Evolutionary conservation across 352 stramenopile genomes (phyloP).

Genomic region (Phytophthora palmivora): DNA sequence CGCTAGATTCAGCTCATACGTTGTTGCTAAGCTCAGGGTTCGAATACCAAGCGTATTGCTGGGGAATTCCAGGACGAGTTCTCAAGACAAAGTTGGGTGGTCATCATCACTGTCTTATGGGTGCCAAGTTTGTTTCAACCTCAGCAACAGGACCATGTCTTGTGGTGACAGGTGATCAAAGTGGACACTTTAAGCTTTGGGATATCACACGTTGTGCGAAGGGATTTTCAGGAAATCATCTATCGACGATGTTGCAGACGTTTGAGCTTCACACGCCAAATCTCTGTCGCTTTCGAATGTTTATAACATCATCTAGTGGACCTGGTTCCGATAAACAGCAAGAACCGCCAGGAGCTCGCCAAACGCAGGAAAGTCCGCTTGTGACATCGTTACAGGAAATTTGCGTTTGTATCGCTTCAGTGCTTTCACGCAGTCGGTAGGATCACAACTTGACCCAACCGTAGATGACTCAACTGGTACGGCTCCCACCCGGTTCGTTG

Average conservation of each 20-base stretch:
- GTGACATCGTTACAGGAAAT: conserved; percentile 60
- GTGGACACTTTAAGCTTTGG: conserved; percentile 83
- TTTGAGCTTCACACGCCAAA: conserved; percentile 60
- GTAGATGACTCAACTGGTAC: conserved; percentile 31
- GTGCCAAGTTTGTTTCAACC: conserved; percentile 66
- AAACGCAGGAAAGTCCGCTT: conserved; percentile 35
- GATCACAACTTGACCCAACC: conserved; percentile 17
- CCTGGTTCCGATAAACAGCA: conserved; percentile 21
- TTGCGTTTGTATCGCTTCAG: conserved; percentile 66
- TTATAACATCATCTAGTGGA: conserved; percentile 33
- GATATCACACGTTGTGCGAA: conserved; percentile 67
- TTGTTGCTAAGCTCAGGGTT: conserved; percentile 81
- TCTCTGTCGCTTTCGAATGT: conserved; percentile 54
- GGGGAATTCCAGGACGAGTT: conserved; percentile 57
- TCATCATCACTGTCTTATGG: conserved; percentile 75
- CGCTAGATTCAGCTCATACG: conserved; percentile 64
- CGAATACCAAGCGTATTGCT: conserved; percentile 85
- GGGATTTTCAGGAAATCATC: conserved; percentile 42
- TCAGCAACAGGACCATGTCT: conserved; percentile 29
- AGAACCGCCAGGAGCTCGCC: conserved; percentile 13
- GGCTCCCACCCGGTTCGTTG: conserved; percentile 46
- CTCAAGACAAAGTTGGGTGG: conserved; percentile 66
- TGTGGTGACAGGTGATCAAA: conserved; percentile 74
- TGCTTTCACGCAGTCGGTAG: conserved; percentile 39
- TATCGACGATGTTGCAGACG: conserved; percentile 46